These are phyloP conservation scores for Hansenula sp. DNA, from an alignment of 1,139 yeast genomes.

Conservation along the genomic window DNA sequence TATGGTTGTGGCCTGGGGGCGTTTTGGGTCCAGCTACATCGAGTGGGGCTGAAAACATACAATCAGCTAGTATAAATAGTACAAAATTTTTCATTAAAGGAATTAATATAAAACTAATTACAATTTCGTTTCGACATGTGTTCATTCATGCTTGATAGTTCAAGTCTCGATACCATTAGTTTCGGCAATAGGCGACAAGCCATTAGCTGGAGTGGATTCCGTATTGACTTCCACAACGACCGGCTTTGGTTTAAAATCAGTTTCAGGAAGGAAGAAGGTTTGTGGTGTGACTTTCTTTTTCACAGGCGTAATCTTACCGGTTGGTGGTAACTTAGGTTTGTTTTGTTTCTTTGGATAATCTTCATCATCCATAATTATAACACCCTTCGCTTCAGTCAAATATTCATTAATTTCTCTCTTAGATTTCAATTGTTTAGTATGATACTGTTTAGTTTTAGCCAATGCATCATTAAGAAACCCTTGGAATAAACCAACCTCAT, in stretches of 20 bases:
- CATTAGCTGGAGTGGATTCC: neutral
- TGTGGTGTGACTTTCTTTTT: slow-evolving; percentile 59
- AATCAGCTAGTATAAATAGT: too few relatives aligned
- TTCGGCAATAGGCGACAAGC: neutral
- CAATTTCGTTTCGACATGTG: too few relatives aligned
- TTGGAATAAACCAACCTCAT: slow-evolving; percentile 55
- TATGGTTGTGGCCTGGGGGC: too few relatives aligned
- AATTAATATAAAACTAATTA: too few relatives aligned
- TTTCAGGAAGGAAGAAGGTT: slow-evolving; percentile 45
- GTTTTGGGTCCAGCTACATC: too few relatives aligned
- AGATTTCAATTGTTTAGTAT: slow-evolving; percentile 49
- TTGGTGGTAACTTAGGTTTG: slow-evolving; percentile 90
- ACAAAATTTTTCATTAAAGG: neutral
- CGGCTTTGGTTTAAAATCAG: neutral
- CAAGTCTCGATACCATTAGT: neutral
- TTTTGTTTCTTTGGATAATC: slow-evolving; percentile 60
- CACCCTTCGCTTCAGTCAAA: slow-evolving; percentile 17
- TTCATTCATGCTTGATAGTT: too few relatives aligned
- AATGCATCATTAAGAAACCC: slow-evolving; percentile 53
- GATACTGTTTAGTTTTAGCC: slow-evolving; percentile 45
- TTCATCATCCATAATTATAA: slow-evolving; percentile 32
- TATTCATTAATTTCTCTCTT: slow-evolving; percentile 41
- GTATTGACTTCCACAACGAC: neutral
- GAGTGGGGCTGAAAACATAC: too few relatives aligned
- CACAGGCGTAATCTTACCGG: slow-evolving; percentile 74